Conservation (phyloP, 1,139 yeast genomes). For the Hyphopichia pseudoburtonii region DNA sequence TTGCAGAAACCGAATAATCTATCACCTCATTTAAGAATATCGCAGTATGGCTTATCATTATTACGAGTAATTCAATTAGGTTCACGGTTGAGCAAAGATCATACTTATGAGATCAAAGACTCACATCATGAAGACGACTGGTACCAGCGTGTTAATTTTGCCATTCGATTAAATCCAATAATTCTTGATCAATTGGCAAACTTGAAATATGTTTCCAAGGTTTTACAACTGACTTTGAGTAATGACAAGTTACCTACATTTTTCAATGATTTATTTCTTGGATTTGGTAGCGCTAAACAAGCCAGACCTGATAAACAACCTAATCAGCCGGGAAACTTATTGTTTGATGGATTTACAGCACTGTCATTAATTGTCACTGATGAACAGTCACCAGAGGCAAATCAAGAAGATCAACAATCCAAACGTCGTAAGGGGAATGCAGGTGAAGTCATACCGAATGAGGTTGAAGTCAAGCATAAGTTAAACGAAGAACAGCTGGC, state of each 20-base stretch:
- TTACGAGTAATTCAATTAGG: not conserved
- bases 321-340: conserved; percentile 7
- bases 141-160: not conserved
- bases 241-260: conserved; percentile 27
- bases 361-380: not conserved
- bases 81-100: too few species aligned
- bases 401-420: not conserved
- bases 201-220: not conserved
- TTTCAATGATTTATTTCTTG: conserved; percentile 32
- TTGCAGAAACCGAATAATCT: conserved; percentile 33
- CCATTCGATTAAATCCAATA: not conserved
- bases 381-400: too few species aligned
- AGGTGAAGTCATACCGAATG: too few species aligned
- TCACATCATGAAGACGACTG: not conserved
- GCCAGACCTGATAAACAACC: conserved; percentile 10
- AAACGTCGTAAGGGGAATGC: not conserved
- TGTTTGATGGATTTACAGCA: conserved; percentile 1
- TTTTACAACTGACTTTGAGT: not conserved
- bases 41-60: conserved; percentile 24
- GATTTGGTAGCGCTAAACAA: conserved; percentile 25
- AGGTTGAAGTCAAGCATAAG: too few species aligned
- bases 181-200: not conserved
- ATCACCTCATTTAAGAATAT: conserved; percentile 20
- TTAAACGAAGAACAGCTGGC: conserved; percentile 3
- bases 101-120: not conserved